phyloP scores from a whole-genome alignment of 2,329 filamentous ascomycete species.

The Byssochlamys sp. region DNA sequence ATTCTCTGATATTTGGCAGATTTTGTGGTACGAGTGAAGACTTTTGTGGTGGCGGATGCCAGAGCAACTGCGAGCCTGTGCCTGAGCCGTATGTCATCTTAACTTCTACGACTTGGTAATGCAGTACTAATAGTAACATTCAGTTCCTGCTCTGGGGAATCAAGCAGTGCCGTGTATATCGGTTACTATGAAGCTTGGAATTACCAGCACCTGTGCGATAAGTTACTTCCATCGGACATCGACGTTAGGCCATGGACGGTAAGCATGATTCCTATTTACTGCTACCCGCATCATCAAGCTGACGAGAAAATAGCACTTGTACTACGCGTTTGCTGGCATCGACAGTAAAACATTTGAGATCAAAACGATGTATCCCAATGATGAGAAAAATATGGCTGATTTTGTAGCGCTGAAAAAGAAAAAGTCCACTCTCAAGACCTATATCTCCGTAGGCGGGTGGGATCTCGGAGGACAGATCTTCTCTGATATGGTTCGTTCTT shows the following conservation, averaged over 20 bases:
- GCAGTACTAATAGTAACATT: background rate
- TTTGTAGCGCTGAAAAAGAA: slow-evolving; percentile 6
- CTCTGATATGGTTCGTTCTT: slow-evolving; percentile 7
- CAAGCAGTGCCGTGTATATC: background rate
- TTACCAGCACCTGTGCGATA: background rate
- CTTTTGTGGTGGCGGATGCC: background rate
- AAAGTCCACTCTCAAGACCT: slow-evolving; percentile 8
- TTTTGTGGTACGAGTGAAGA: background rate
- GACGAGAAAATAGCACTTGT: background rate
- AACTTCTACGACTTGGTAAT: background rate
- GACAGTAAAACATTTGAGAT: background rate
- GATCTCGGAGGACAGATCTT: slow-evolving; percentile 8
- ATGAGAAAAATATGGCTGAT: background rate
- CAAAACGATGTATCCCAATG: background rate
- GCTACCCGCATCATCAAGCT: background rate
- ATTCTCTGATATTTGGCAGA: background rate
- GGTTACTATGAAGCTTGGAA: background rate
- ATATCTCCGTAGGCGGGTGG: slow-evolving; percentile 12
- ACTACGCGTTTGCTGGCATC: background rate
- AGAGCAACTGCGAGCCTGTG: background rate
- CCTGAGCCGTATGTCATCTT: background rate
- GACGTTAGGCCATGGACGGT: background rate
- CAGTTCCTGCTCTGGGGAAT: background rate
- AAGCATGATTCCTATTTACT: background rate
- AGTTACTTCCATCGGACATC: background rate